These are phyloP conservation scores for Tephrocybe sp. DNA, from an alignment of 768 basidiomycete species.

Conservation along the genomic window DNA sequence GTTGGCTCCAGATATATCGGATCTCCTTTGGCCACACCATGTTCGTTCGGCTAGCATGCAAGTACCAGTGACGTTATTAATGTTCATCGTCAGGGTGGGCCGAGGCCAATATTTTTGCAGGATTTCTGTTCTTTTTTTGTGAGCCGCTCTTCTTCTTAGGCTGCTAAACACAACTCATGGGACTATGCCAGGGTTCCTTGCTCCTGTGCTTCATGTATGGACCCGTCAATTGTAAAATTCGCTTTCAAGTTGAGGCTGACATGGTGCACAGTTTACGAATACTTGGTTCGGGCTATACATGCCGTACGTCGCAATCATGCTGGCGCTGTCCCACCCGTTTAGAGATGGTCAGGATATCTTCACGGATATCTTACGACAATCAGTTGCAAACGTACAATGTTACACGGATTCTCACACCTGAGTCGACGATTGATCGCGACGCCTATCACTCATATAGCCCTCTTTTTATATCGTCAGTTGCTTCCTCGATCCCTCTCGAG, in stretches of 20 bases:
- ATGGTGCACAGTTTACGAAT: conserved; percentile 54
- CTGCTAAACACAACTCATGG: too few species aligned
- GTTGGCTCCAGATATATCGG: conserved; percentile 37
- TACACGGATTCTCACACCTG: conserved; percentile 49
- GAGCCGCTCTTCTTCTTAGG: conserved; percentile 11
- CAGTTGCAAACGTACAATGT: conserved; percentile 58
- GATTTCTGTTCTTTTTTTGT: conserved; percentile 73
- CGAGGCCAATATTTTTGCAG: conserved; percentile 62
- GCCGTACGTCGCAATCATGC: conserved; percentile 39
- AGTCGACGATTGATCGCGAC: conserved; percentile 52
- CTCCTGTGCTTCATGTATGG: conserved; percentile 56
- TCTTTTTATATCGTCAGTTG: conserved; percentile 48
- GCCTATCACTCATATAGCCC: conserved; percentile 61
- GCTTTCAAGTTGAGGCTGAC: background rate
- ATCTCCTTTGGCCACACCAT: conserved; percentile 51
- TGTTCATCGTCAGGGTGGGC: conserved; percentile 53
- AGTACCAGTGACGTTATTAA: background rate
- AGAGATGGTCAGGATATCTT: conserved; percentile 45
- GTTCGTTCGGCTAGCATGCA: conserved; percentile 15
- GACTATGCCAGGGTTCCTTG: conserved; percentile 55
- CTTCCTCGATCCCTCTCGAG: background rate
- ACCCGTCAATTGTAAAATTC: background rate
- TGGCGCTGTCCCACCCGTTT: background rate
- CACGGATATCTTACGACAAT: conserved; percentile 65
- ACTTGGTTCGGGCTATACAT: conserved; percentile 55